Evolutionary conservation across 2,329 filamentous ascomycete species (phyloP), one percentile per base, ranked within the genome.

Genomic region (Diaporthe eres): DNA sequence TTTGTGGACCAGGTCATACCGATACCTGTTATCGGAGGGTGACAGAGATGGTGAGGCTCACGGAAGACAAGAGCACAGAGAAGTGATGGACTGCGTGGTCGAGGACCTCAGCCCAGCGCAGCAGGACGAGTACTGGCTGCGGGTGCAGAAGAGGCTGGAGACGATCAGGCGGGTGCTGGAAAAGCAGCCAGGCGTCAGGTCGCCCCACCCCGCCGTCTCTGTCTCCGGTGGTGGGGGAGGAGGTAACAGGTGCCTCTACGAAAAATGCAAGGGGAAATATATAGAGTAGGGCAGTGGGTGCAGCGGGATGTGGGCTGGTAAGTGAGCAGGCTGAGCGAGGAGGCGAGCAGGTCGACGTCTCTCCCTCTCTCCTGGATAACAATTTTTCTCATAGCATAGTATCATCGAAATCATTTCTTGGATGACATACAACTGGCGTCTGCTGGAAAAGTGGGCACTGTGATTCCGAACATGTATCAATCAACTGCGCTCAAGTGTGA

Each of bases 331-430:
- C 28, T 25, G 53, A 49, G 55, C 28, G 25, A 63, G 55, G 63
- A 53, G 49, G 71, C 71, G 74, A 53, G 74, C 61, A 55, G 58
- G 61, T 71, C 71, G 34, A 70, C 57, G 63, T 77, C 67, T 72
- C 28, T 37, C 55, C 65, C 44, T 61, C 22, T 63, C n/a, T 61
- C 67, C 58, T 70, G 61, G 55, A 67, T 71, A 44, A 65, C 61
- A 58, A 22, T 47, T 47, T 70, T 63, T 75, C 51, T 71, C 72
- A 76, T 75, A 75, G 72, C 72, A 72, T 72, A 68, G 57, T 61
- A 58, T 68, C 58, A 53, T 65, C 72, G n/a, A 31, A 73, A 49
- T 49, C 44, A 73, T 68, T 65, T 73, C 34, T 67, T 73, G 71
- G 13, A 55, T 53, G 10, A 34, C 34, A 28, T 22, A 55, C 31